These are phyloP conservation scores for Fusarium anthophilum DNA, from an alignment of 2,329 filamentous ascomycete species.

Conservation along the genomic window DNA sequence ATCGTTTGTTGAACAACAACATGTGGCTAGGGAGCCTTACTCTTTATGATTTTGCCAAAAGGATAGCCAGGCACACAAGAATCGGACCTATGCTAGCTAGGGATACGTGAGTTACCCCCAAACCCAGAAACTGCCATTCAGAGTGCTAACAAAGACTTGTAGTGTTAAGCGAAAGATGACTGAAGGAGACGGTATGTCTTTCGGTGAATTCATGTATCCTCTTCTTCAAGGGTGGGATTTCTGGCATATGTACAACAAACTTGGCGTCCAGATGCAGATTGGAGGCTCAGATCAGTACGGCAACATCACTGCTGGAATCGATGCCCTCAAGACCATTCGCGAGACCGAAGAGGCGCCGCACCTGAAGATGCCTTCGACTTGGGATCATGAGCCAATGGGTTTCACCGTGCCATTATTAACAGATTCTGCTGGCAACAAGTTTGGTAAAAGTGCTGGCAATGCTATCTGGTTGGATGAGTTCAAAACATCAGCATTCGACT, in stretches of 20 bases:
- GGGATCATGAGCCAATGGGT: conserved; percentile 73
- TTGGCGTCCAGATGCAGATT: conserved; percentile 83
- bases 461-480: conserved; percentile 90
- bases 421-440: conserved; percentile 85
- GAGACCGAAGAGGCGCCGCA: conserved; percentile 61
- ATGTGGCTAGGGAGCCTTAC: conserved; percentile 80
- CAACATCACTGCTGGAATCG: conserved; percentile 91
- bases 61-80: conserved; percentile 77
- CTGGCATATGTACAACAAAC: conserved; percentile 81
- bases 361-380: conserved; percentile 51
- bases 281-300: conserved; percentile 96
- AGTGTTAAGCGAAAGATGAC: conserved; percentile 82
- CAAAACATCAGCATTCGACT: conserved; percentile 82
- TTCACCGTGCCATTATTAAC: conserved; percentile 93
- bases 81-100: conserved; percentile 88
- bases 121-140: neutral
- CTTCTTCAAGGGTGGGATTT: conserved; percentile 96
- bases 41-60: conserved; percentile 78
- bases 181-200: conserved; percentile 91
- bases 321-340: conserved; percentile 81
- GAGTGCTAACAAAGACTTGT: conserved; percentile 30
- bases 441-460: conserved; percentile 94
- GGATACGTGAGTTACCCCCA: conserved; percentile 74
- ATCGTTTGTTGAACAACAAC: conserved; percentile 81
- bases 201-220: conserved; percentile 93